Conservation (phyloP, 1,284 basidiomycete genomes). For the Heterobasidion occidentale region DNA sequence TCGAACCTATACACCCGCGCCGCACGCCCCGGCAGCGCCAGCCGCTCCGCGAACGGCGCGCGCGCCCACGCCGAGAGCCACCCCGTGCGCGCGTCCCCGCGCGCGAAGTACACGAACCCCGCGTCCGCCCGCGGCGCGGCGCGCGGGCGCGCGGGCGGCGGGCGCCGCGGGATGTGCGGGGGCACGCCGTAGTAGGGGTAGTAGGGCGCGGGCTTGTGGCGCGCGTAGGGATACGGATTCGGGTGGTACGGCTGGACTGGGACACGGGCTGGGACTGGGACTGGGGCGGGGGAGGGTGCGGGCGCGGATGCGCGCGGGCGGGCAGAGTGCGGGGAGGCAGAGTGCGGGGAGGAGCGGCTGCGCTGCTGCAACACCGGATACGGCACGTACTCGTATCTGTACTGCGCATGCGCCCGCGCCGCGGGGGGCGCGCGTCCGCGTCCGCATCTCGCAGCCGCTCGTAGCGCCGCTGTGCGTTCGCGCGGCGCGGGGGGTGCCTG, state of each 20-base stretch:
- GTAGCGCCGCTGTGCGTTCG: too few species aligned
- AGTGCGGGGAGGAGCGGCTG: too few species aligned
- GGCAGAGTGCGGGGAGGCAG: too few species aligned
- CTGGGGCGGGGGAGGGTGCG: too few species aligned
- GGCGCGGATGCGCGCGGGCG: too few species aligned
- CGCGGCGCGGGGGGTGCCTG: too few species aligned
- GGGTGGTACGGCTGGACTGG: neutral
- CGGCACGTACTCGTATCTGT: too few species aligned
- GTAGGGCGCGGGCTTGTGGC: neutral
- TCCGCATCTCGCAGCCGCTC: too few species aligned
- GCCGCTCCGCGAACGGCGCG: neutral
- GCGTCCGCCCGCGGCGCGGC: neutral
- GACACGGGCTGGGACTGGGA: neutral
- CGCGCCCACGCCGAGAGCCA: neutral
- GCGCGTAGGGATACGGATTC: neutral
- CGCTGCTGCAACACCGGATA: too few species aligned
- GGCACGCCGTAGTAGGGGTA: neutral
- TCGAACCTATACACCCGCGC: slow-evolving; percentile 27
- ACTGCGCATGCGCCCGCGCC: too few species aligned
- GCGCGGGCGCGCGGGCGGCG: neutral
- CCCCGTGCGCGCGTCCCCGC: neutral
- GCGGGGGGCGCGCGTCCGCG: too few species aligned
- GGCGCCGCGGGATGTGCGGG: neutral
- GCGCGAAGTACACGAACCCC: neutral
- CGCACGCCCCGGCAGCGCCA: slow-evolving; percentile 32